Evolutionary conservation across 129 eudicot species (phyloP).

Genomic region (Escallonia rubra): DNA sequence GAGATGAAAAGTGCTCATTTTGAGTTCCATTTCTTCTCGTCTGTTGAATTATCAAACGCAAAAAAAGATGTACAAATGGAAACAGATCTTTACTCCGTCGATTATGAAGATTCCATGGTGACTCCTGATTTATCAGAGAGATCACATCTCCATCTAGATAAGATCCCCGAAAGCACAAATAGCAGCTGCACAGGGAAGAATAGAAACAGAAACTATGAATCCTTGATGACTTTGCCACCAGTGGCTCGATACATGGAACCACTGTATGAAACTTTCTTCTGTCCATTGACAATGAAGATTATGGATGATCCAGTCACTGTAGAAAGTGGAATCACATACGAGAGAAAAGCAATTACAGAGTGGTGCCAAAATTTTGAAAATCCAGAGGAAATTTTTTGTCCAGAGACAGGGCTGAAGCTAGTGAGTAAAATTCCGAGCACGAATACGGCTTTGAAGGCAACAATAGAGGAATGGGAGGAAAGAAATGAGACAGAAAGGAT

Average conservation of each 20-base stretch:
- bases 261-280: conserved; percentile 47
- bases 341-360: conserved; percentile 46
- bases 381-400: conserved; percentile 44
- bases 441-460: conserved; percentile 54
- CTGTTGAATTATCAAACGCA: background rate
- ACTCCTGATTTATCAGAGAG: conserved; percentile 17
- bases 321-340: conserved; percentile 70
- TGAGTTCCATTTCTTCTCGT: background rate
- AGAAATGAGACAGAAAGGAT: conserved; percentile 62
- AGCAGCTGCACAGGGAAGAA: too few relatives aligned
- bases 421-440: conserved; percentile 27
- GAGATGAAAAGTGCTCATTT: conserved; percentile 40
- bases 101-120: conserved; percentile 25
- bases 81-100: conserved; percentile 52
- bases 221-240: conserved; percentile 18
- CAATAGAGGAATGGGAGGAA: conserved; percentile 70
- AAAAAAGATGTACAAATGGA: conserved; percentile 14
- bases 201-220: too few relatives aligned
- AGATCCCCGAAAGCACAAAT: too few relatives aligned
- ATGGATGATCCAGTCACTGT: conserved; percentile 78
- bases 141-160: too few relatives aligned
- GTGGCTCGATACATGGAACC: conserved; percentile 55
- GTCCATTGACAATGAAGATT: conserved; percentile 65
- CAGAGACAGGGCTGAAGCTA: conserved; percentile 47
- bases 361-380: conserved; percentile 44